Evolutionary conservation across 305 asterid genomes (phyloP), one percentile per base, ranked within the genome.

Genomic region (Fraxinus xanthoxyloides): DNA sequence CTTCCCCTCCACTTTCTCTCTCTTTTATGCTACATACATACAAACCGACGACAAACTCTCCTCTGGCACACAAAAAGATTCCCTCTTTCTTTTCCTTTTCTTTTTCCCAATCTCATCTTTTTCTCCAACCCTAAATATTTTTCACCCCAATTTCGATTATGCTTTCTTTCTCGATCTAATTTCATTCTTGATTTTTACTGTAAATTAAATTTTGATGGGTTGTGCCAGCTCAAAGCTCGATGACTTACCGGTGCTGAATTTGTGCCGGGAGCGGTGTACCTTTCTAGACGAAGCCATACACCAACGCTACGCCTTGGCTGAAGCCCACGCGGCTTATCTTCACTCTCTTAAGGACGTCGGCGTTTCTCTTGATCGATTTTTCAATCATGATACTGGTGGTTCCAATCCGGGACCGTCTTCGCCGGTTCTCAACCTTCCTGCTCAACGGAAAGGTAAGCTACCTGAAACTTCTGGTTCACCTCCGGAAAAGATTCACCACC

Each of bases 241-340:
- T 40, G 98, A 96, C 40, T 86, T 91, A 19, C 99, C 99, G 89
- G 98, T 98, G 74, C 97, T 96, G 46, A 81, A 83, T 15, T 77
- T 96, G 7, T 96, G 99, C 89, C 94, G 98, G 1, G 97, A 96
- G 26, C 97, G 99, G 2, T 96, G 98, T 46, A 46, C 78, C 38
- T 92, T 89, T 84, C 93, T 96, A 12, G 99, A 96, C 85, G 91
- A 93, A 81, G 99, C 99, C 46, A 88, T 96, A 1, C 95, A 90
- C 0, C 97, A 89, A 77, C 97, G 99, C 63, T 96, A 85, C 72
- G 89, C 95, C 79, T 87, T 96, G 28, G 95, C 99, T 3, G 95
- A 94, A 43, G 91, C 98, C 48, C 99, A 96, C 72, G 75, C 87
- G 4, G 94, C 94, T 6, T 96, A 96, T 77, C 88, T 92, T 28